Percentiles rank a stretch among this genome's conserved stretches.
phyloP scores from a whole-genome alignment of 2,329 filamentous ascomycete genomes.

The Calonectria hongkongensis region DNA sequence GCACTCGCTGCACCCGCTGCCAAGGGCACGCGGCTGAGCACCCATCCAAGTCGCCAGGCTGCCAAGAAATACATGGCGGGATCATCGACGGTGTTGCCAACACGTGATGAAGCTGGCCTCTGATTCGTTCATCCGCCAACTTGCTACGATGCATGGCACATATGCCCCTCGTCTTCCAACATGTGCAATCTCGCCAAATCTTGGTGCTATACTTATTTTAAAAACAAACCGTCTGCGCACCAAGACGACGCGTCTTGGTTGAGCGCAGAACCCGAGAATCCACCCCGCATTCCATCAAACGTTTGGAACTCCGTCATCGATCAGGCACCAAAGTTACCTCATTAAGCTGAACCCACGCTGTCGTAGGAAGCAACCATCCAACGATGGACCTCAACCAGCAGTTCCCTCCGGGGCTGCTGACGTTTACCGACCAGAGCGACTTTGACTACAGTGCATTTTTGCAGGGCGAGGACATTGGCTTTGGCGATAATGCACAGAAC shows the following conservation, averaged over 20 bases:
- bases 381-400: conserved; percentile 57
- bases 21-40: not conserved
- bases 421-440: conserved; percentile 56
- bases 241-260: conserved; percentile 7
- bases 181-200: conserved; percentile 38
- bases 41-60: conserved; percentile 4
- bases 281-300: conserved; percentile 1
- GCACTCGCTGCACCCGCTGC: conserved; percentile 14
- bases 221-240: not conserved
- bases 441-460: conserved; percentile 65
- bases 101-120: conserved; percentile 49
- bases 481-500: conserved; percentile 47
- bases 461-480: conserved; percentile 53
- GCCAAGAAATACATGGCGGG: conserved; percentile 32
- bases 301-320: not conserved
- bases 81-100: conserved; percentile 40
- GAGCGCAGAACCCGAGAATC: not conserved
- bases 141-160: conserved; percentile 25
- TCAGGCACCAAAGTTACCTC: not conserved
- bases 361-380: not conserved
- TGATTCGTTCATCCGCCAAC: conserved; percentile 47
- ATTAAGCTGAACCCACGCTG: not conserved
- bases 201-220: conserved; percentile 24
- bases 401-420: conserved; percentile 55
- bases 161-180: conserved; percentile 32